A percentile compares a stretch with the other conserved stretches of the same genome.
These are phyloP conservation scores for Actinomucor elegans DNA, from an alignment of 371 early-diverging fungal genomes.

Conservation along the genomic window DNA sequence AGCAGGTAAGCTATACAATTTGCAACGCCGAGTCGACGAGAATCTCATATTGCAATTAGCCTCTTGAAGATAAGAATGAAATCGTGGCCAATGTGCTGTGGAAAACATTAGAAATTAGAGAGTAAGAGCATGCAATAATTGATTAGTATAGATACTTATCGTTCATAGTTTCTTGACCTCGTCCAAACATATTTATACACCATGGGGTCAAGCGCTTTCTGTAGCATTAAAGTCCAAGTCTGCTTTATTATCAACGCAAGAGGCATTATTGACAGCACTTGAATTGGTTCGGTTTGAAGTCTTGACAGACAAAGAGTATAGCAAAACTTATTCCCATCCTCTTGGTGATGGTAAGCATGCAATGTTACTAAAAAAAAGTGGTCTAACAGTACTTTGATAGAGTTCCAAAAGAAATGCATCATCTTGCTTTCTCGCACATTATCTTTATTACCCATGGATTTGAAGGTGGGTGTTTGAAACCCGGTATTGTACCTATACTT, in stretches of 20 bases:
- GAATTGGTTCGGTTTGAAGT: constrained; percentile 62
- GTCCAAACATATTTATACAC: constrained; percentile 46
- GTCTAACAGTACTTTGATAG: constrained; percentile 1
- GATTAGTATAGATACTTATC: background rate
- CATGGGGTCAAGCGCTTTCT: constrained; percentile 49
- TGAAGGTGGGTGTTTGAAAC: constrained; percentile 31
- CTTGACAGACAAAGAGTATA: constrained; percentile 53
- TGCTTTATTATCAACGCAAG: constrained; percentile 33
- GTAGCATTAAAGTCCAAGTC: constrained; percentile 24
- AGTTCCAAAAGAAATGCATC: constrained; percentile 16
- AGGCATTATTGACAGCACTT: constrained; percentile 58
- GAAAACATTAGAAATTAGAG: constrained; percentile 54
- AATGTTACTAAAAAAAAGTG: constrained; percentile 12
- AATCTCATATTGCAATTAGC: too few relatives aligned
- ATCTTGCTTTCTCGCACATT: constrained; percentile 56
- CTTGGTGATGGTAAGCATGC: constrained; percentile 46
- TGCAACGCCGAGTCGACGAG: too few relatives aligned
- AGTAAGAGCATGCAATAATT: too few relatives aligned
- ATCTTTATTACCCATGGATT: constrained; percentile 52
- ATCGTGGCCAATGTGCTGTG: constrained; percentile 52
- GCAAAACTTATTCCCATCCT: constrained; percentile 47
- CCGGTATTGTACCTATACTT: background rate
- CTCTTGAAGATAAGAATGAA: constrained; percentile 47
- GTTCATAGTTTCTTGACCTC: constrained; percentile 44
- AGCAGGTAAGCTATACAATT: too few relatives aligned